Evolutionary conservation across 2,329 filamentous ascomycete genomes (phyloP).

Genomic region (Fusarium guadeloupense): DNA sequence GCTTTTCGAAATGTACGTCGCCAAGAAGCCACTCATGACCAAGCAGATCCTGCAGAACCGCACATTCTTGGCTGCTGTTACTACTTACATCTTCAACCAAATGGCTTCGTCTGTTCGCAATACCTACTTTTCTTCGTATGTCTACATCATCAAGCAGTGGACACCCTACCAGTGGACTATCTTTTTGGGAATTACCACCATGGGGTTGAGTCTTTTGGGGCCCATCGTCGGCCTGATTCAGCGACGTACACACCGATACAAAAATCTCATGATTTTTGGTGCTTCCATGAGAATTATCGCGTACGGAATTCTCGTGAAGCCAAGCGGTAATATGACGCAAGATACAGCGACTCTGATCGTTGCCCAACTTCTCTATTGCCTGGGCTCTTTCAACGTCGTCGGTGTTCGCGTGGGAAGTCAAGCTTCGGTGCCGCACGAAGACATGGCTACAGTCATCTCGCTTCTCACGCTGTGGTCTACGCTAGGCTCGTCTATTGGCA

Average conservation of each 20-base stretch:
- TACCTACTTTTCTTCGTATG: slow-evolving; percentile 51
- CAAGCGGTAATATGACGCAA: slow-evolving; percentile 45
- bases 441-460: slow-evolving; percentile 52
- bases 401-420: slow-evolving; percentile 53
- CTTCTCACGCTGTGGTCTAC: slow-evolving; percentile 52
- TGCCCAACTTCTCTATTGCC: slow-evolving; percentile 50
- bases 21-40: slow-evolving; percentile 48
- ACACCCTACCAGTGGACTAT: slow-evolving; percentile 54
- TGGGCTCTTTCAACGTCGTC: slow-evolving; percentile 51
- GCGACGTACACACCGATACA: slow-evolving; percentile 52
- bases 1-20: slow-evolving; percentile 48
- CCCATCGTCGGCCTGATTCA: slow-evolving; percentile 51
- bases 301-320: slow-evolving; percentile 48
- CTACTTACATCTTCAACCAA: slow-evolving; percentile 48
- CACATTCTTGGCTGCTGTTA: slow-evolving; percentile 44
- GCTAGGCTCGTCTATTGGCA: slow-evolving; percentile 51
- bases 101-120: slow-evolving; percentile 49
- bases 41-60: slow-evolving; percentile 46
- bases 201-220: slow-evolving; percentile 50
- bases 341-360: slow-evolving; percentile 48
- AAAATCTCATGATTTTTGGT: slow-evolving; percentile 52
- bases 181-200: slow-evolving; percentile 52
- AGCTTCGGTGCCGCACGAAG: slow-evolving; percentile 55
- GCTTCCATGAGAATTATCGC: slow-evolving; percentile 48
- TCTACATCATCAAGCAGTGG: slow-evolving; percentile 54